Evolutionary conservation across 768 basidiomycete species (phyloP).

Genomic region (Antrodiella citrinella): DNA sequence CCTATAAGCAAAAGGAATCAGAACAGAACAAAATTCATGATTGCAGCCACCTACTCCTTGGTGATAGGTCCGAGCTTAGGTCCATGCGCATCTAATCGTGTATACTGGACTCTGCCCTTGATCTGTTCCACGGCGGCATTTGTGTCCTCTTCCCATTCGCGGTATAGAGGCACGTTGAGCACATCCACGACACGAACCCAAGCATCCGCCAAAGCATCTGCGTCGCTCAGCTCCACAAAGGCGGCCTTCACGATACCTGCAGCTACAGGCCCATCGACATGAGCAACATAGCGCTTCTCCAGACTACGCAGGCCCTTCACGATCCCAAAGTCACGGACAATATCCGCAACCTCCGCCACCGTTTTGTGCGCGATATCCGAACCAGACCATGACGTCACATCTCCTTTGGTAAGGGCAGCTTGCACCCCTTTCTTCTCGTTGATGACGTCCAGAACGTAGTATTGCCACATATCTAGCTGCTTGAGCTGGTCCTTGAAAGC

Average conservation of each 20-base stretch:
- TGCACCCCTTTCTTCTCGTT: slow-evolving; percentile 54
- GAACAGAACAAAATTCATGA: background rate
- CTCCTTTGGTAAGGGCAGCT: slow-evolving; percentile 40
- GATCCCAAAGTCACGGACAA: slow-evolving; percentile 44
- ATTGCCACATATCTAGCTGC: slow-evolving; percentile 80
- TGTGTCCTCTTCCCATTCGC: slow-evolving; percentile 82
- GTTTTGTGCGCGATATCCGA: slow-evolving; percentile 49
- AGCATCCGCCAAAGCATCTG: slow-evolving; percentile 50
- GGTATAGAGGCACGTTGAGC: slow-evolving; percentile 82
- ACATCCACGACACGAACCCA: slow-evolving; percentile 81
- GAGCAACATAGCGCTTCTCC: slow-evolving; percentile 59
- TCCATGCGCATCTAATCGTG: slow-evolving; percentile 73
- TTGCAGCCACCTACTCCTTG: slow-evolving; percentile 42
- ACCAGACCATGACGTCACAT: slow-evolving; percentile 53
- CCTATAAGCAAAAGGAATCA: slow-evolving; percentile 30
- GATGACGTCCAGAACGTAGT: slow-evolving; percentile 77
- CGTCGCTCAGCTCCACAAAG: slow-evolving; percentile 35
- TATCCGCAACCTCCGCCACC: slow-evolving; percentile 56
- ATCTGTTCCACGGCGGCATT: slow-evolving; percentile 66
- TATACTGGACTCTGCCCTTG: slow-evolving; percentile 70
- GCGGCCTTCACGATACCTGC: slow-evolving; percentile 73
- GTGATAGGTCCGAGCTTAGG: slow-evolving; percentile 79
- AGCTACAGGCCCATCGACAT: slow-evolving; percentile 53
- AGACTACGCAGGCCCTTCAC: slow-evolving; percentile 54
- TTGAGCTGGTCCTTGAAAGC: slow-evolving; percentile 58